Evolutionary conservation across 2,329 filamentous ascomycete species (phyloP).

Genomic region (Neonectria ditissima): DNA sequence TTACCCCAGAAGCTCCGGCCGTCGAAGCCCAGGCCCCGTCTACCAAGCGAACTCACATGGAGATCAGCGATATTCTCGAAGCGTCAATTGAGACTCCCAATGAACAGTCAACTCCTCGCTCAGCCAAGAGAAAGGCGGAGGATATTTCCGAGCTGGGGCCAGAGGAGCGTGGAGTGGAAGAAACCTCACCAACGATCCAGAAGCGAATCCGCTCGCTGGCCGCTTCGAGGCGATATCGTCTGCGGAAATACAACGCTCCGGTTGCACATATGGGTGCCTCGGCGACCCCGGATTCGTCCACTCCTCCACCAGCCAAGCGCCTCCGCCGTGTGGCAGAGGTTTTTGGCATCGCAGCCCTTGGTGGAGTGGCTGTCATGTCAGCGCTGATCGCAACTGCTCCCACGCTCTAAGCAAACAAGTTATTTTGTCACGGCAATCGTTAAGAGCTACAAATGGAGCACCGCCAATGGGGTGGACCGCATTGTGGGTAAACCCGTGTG

Average conservation of each 20-base stretch:
- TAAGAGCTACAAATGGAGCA: neutral
- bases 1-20: neutral
- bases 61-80: conserved; percentile 20
- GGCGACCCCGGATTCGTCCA: neutral
- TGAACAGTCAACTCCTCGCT: conserved; percentile 4
- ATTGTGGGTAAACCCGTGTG: neutral
- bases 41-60: conserved; percentile 12
- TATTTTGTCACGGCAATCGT: conserved; percentile 4
- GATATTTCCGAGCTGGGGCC: conserved; percentile 41
- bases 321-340: conserved; percentile 51
- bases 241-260: neutral
- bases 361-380: conserved; percentile 54
- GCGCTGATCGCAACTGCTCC: conserved; percentile 55
- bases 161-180: conserved; percentile 26
- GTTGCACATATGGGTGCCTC: neutral
- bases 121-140: conserved; percentile 44
- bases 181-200: neutral
- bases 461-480: neutral
- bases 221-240: conserved; percentile 1
- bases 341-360: conserved; percentile 52
- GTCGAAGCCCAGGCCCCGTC: conserved; percentile 10
- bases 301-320: conserved; percentile 45
- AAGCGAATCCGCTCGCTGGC: neutral
- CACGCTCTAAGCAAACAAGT: conserved; percentile 28
- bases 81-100: conserved; percentile 2